Percentiles rank a stretch among this genome's conserved stretches.
Evolutionary conservation across 2,329 filamentous ascomycete species (phyloP).

Genomic region (Stachybotrys chartarum): DNA sequence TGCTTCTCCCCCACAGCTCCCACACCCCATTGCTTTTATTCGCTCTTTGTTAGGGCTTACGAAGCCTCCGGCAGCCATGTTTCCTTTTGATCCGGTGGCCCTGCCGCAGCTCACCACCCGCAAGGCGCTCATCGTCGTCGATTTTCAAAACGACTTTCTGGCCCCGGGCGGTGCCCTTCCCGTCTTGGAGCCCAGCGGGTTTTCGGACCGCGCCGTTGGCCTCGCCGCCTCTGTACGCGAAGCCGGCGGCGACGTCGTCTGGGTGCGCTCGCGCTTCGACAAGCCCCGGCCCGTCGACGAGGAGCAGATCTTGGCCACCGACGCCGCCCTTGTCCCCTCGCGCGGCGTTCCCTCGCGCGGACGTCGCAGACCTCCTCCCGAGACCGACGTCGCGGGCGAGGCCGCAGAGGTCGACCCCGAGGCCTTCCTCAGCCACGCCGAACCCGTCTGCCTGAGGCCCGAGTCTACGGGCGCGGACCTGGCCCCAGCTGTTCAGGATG

Average conservation of each 20-base stretch:
- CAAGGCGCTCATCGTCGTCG: constrained; percentile 72
- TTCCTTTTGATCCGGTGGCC: constrained; percentile 47
- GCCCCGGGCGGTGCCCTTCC: constrained; percentile 59
- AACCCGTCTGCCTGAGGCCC: constrained; percentile 34
- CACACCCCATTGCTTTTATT: background rate
- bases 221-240: constrained; percentile 66
- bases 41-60: background rate
- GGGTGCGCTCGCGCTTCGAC: constrained; percentile 73
- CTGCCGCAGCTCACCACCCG: constrained; percentile 52
- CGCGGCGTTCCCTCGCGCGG: background rate
- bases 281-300: constrained; percentile 50
- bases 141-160: constrained; percentile 88
- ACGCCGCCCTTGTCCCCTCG: constrained; percentile 15
- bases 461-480: constrained; percentile 39
- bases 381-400: background rate
- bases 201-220: constrained; percentile 58
- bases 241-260: constrained; percentile 64
- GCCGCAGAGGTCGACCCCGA: constrained; percentile 24
- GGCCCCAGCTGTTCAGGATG: constrained; percentile 30
- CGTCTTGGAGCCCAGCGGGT: constrained; percentile 55
- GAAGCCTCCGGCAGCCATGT: constrained; percentile 28
- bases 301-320: constrained; percentile 39
- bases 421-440: constrained; percentile 37
- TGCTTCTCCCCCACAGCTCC: background rate
- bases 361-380: constrained; percentile 3